Conservation (phyloP, 2,329 filamentous ascomycete genomes). For the Phialophora expanda region DNA sequence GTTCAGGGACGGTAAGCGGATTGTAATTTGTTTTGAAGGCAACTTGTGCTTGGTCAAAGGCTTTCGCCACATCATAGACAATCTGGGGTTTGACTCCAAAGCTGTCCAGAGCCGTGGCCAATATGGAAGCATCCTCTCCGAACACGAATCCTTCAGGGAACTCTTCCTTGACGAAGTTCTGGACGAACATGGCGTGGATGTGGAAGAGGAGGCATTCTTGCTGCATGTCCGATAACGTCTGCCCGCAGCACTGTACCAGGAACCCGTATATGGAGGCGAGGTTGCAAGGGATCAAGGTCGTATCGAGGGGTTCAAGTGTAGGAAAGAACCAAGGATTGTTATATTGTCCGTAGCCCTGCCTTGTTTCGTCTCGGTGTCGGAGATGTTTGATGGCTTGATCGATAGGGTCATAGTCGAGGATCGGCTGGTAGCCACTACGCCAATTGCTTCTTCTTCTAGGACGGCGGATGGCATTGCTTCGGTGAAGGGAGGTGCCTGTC, state of each 20-base stretch:
- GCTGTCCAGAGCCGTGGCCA: slow-evolving; percentile 21
- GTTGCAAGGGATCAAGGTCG: slow-evolving; percentile 31
- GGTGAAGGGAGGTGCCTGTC: slow-evolving; percentile 29
- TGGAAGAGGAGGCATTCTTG: slow-evolving; percentile 30
- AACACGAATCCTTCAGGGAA: slow-evolving; percentile 37
- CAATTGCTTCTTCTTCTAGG: slow-evolving; percentile 29
- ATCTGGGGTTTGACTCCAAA: slow-evolving; percentile 23
- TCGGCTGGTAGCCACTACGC: slow-evolving; percentile 27
- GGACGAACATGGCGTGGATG: slow-evolving; percentile 35
- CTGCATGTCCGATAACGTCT: slow-evolving; percentile 18
- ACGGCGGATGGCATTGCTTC: slow-evolving; percentile 39
- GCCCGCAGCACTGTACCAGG: slow-evolving; percentile 19
- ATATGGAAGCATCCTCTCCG: slow-evolving; percentile 27
- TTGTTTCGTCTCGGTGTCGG: slow-evolving; percentile 17
- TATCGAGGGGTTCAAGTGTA: slow-evolving; percentile 14
- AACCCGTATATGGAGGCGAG: slow-evolving; percentile 28
- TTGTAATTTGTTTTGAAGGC: slow-evolving; percentile 20
- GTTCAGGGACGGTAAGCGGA: slow-evolving; percentile 14
- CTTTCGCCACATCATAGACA: slow-evolving; percentile 24
- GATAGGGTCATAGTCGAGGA: slow-evolving; percentile 32
- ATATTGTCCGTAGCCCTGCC: slow-evolving; percentile 37
- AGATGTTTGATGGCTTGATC: slow-evolving; percentile 29
- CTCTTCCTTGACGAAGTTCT: slow-evolving; percentile 35
- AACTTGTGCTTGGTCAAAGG: slow-evolving; percentile 23
- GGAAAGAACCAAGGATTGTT: slow-evolving; percentile 35